These are phyloP conservation scores for Mariannaea sp. DNA, from an alignment of 2,329 filamentous ascomycete species.

Conservation along the genomic window DNA sequence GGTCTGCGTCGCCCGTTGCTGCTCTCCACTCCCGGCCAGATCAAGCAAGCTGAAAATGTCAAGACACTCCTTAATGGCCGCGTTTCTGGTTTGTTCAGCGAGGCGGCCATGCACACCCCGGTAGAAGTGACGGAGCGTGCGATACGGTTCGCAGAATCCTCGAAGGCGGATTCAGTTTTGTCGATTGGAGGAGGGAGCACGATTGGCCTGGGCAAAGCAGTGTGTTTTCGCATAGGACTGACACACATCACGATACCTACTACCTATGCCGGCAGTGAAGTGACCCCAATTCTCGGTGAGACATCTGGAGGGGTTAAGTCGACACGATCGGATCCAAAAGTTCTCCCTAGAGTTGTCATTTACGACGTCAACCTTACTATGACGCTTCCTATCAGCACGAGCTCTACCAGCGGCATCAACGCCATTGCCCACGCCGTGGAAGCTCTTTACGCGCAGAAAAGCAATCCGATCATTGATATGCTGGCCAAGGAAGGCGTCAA, in stretches of 20 bases:
- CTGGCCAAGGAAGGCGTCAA: conserved; percentile 56
- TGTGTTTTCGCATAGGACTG: conserved; percentile 58
- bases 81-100: conserved; percentile 16
- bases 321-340: conserved; percentile 61
- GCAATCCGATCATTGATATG: conserved; percentile 63
- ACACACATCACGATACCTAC: conserved; percentile 60
- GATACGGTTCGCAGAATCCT: conserved; percentile 4
- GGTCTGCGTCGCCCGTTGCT: conserved; percentile 56
- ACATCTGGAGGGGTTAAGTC: conserved; percentile 62
- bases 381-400: conserved; percentile 58
- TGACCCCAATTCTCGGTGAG: conserved; percentile 69
- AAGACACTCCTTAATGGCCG: conserved; percentile 17
- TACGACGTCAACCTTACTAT: conserved; percentile 68
- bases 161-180: conserved; percentile 37
- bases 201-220: conserved; percentile 63
- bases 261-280: conserved; percentile 66
- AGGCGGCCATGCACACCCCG: conserved; percentile 21
- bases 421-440: conserved; percentile 68
- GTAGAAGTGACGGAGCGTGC: conserved; percentile 19
- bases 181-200: conserved; percentile 34
- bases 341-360: conserved; percentile 63
- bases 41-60: conserved; percentile 22
- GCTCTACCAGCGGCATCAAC: conserved; percentile 65
- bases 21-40: conserved; percentile 56
- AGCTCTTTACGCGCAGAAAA: conserved; percentile 65